Conservation (phyloP, 75 land plant genomes). For the Sequoiadendron giganteum region DNA sequence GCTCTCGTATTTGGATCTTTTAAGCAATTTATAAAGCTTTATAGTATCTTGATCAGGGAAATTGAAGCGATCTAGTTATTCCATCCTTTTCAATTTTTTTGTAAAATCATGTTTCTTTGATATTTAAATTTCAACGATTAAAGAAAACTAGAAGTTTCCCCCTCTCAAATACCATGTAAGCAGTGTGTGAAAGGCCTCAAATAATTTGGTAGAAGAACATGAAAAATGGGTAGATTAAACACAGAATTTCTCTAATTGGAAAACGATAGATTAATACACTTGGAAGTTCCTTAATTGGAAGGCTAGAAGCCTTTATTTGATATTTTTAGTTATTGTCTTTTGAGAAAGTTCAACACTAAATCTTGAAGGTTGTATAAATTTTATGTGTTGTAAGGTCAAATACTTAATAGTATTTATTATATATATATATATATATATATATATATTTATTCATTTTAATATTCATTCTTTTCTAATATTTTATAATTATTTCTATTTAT, state of each 20-base stretch:
- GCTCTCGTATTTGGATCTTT: neutral
- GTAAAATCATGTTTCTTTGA: neutral
- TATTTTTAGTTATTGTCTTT: neutral
- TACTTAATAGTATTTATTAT: too few species aligned
- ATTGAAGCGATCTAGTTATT: neutral
- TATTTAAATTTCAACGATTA: neutral
- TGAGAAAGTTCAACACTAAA: neutral
- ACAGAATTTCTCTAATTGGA: neutral
- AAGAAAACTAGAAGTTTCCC: neutral
- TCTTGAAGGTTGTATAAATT: too few species aligned
- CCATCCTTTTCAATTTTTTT: neutral
- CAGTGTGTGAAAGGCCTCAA: neutral
- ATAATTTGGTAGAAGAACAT: neutral
- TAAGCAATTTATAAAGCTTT: neutral
- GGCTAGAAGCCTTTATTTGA: neutral
- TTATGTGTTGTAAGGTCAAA: too few species aligned
- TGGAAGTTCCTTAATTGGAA: neutral
- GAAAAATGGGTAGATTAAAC: neutral
- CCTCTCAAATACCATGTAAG: neutral
- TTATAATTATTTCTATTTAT: too few species aligned
- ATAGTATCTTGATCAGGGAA: neutral
- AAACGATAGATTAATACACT: too few species aligned
- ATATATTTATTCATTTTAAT: too few species aligned
- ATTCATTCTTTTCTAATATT: too few species aligned
- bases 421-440: too few species aligned